Percentiles rank a stretch among this genome's conserved stretches.
These are phyloP conservation scores for Cerioporus squamosus DNA, from an alignment of 1,284 basidiomycete species.

Conservation along the genomic window DNA sequence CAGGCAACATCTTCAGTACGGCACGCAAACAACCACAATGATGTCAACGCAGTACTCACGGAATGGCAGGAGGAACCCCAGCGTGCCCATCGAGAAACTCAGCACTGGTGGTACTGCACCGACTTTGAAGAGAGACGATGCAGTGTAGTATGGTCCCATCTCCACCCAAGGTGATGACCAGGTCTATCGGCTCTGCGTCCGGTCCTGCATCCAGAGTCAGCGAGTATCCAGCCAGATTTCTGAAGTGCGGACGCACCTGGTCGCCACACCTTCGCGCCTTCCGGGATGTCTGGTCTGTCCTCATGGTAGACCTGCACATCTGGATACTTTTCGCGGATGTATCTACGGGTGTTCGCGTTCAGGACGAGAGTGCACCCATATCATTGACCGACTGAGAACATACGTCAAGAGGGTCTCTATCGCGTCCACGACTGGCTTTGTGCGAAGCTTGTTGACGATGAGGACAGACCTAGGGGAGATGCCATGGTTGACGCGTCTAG, in stretches of 20 bases:
- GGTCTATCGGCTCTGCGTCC: slow-evolving; percentile 68
- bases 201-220: slow-evolving; percentile 39
- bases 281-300: slow-evolving; percentile 67
- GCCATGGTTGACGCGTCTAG: slow-evolving; percentile 23
- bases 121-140: slow-evolving; percentile 88
- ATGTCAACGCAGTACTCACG: slow-evolving; percentile 55
- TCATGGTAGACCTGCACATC: slow-evolving; percentile 80
- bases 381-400: slow-evolving; percentile 25
- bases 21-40: not conserved
- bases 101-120: slow-evolving; percentile 93
- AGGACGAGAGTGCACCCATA: no score
- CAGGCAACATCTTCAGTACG: not conserved
- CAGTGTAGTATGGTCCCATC: slow-evolving; percentile 96
- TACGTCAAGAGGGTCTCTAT: slow-evolving; percentile 74
- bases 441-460: slow-evolving; percentile 79
- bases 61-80: slow-evolving; percentile 94
- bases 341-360: slow-evolving; percentile 43
- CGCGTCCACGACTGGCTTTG: slow-evolving; percentile 72
- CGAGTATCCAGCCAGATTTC: not conserved
- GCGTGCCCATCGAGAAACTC: slow-evolving; percentile 95
- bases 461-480: slow-evolving; percentile 52
- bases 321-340: slow-evolving; percentile 68
- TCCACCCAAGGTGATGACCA: slow-evolving; percentile 92
- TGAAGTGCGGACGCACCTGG: slow-evolving; percentile 46
- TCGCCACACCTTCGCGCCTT: slow-evolving; percentile 66